A percentile compares a stretch with the other conserved stretches of the same genome.
These are phyloP conservation scores for Chenopodium album DNA, from an alignment of 148 eudicot genomes.

Conservation along the genomic window DNA sequence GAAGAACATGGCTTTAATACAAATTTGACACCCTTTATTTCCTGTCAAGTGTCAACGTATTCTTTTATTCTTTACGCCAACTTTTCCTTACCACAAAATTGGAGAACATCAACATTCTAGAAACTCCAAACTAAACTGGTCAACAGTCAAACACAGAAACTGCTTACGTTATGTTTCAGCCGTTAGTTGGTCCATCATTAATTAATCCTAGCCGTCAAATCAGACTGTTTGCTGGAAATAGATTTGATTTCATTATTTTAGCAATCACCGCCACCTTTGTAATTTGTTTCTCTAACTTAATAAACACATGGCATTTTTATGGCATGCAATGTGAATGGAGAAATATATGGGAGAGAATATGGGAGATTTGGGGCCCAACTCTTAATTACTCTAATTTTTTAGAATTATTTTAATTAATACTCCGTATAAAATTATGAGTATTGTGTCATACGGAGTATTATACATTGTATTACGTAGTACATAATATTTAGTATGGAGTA, in stretches of 20 bases:
- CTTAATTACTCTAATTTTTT: neutral
- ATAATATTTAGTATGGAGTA: too few species aligned
- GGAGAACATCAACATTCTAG: neutral
- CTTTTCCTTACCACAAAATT: neutral
- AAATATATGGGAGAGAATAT: neutral
- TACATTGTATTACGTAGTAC: too few species aligned
- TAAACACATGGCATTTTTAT: neutral
- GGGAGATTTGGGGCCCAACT: neutral
- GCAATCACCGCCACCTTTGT: constrained; percentile 1
- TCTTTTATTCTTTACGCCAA: constrained; percentile 10
- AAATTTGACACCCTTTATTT: neutral
- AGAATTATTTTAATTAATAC: too few species aligned
- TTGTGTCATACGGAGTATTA: too few species aligned
- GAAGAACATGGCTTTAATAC: neutral
- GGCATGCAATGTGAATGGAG: too few species aligned
- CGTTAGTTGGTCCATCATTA: constrained; percentile 3
- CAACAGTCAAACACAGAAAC: constrained; percentile 9
- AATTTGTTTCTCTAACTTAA: neutral
- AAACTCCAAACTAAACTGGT: neutral
- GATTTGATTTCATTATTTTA: neutral
- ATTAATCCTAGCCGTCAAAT: constrained; percentile 13
- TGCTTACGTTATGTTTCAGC: neutral
- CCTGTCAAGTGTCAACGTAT: constrained; percentile 1
- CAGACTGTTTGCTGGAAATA: constrained; percentile 5
- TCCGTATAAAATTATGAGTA: too few species aligned